Conservation (phyloP, 169 alveolate genomes). For the Plasmodium cynomolgi region DNA sequence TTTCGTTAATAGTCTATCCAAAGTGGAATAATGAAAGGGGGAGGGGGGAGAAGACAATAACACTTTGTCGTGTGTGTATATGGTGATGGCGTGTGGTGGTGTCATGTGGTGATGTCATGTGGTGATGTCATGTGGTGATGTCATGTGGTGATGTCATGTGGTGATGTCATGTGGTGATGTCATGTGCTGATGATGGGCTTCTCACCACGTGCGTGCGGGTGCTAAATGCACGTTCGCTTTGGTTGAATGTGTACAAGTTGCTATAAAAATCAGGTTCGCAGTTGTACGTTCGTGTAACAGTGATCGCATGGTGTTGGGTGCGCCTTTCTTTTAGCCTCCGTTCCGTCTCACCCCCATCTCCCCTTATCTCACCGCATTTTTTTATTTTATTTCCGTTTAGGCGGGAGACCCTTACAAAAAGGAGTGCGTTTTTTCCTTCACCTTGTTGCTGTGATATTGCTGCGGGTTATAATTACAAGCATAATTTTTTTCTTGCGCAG, state of each 20-base stretch:
- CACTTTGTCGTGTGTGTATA: neutral
- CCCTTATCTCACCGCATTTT: neutral
- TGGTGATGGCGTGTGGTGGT: neutral
- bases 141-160: no score
- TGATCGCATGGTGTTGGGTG: neutral
- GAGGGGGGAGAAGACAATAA: neutral
- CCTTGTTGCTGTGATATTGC: conserved; percentile 32
- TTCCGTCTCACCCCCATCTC: neutral
- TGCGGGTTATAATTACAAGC: conserved; percentile 25
- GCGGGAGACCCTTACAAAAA: neutral
- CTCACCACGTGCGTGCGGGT: neutral
- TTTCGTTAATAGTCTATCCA: conserved; percentile 25
- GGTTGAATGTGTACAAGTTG: neutral
- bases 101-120: neutral
- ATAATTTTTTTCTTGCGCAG: conserved; percentile 28
- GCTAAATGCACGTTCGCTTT: neutral
- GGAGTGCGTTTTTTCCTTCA: conserved; percentile 11
- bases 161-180: neutral
- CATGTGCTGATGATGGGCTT: neutral
- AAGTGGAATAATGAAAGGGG: conserved; percentile 10
- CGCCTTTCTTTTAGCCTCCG: neutral
- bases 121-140: neutral
- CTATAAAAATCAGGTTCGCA: neutral
- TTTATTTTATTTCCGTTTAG: neutral
- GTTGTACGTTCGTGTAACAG: neutral